Conservation (phyloP, 805 yeast genomes). For the Candida alai region DNA sequence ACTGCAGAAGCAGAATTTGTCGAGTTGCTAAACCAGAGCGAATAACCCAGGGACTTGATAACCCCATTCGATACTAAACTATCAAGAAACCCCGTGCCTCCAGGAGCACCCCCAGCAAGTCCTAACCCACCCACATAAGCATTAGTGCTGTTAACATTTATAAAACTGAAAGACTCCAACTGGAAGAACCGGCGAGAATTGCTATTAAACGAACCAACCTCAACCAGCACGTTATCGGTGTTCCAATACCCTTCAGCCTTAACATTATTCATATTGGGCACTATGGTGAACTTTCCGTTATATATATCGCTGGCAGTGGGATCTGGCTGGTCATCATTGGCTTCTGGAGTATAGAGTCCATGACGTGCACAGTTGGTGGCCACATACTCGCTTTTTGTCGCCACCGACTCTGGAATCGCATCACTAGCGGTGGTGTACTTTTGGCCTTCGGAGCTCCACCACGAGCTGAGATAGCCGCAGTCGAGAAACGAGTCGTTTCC, state of each 20-base stretch:
- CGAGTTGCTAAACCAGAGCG: slow-evolving; percentile 25
- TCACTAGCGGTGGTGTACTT: slow-evolving; percentile 2
- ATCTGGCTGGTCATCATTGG: slow-evolving; percentile 9
- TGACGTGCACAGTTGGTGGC: slow-evolving; percentile 25
- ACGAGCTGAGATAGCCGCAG: slow-evolving; percentile 20
- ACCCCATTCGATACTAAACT: slow-evolving; percentile 15
- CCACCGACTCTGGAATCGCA: slow-evolving; percentile 1
- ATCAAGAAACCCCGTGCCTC: slow-evolving; percentile 27
- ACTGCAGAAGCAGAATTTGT: slow-evolving; percentile 10
- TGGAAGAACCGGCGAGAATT: slow-evolving; percentile 11
- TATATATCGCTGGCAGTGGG: slow-evolving; percentile 12
- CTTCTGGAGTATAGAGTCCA: slow-evolving; percentile 20
- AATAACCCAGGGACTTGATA: slow-evolving; percentile 30
- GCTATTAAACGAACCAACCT: slow-evolving; percentile 13
- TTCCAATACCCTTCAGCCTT: slow-evolving; percentile 25
- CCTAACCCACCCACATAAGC: slow-evolving; percentile 33
- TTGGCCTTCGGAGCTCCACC: slow-evolving; percentile 16
- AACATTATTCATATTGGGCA: slow-evolving; percentile 28
- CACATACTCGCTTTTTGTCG: slow-evolving; percentile 19
- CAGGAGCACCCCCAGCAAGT: slow-evolving; percentile 23
- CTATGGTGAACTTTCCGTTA: slow-evolving; percentile 14
- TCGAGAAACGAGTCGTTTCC: slow-evolving; percentile 20
- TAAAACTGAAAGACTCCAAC: slow-evolving; percentile 23
- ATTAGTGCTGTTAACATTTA: slow-evolving; percentile 21
- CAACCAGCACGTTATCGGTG: slow-evolving; percentile 22